These are phyloP conservation scores for Dujonia santamariae DNA, from an alignment of 1,139 yeast genomes.

Conservation along the genomic window DNA sequence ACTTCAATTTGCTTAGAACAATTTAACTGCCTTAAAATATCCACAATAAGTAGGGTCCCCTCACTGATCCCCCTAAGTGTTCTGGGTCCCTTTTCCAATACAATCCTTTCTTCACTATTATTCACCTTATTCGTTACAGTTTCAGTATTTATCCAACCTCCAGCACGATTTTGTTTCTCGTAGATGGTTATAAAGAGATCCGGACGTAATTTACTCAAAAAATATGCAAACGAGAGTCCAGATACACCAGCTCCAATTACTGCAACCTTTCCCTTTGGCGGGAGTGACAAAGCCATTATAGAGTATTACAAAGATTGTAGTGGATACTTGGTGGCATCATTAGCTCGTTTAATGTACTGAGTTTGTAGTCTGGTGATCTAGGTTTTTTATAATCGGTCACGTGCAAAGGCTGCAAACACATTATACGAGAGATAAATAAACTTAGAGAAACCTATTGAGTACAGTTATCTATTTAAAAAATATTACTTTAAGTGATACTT, in stretches of 20 bases:
- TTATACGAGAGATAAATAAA: no score
- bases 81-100: conserved; percentile 72
- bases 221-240: conserved; percentile 78
- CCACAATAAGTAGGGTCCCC: conserved; percentile 61
- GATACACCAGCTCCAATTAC: conserved; percentile 88
- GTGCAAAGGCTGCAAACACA: no score
- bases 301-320: no score
- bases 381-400: no score
- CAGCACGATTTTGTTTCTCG: conserved; percentile 55
- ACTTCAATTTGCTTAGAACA: conserved; percentile 43
- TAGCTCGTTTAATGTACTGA: no score
- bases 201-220: conserved; percentile 65
- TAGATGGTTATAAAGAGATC: conserved; percentile 63
- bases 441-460: no score
- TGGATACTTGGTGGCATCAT: no score
- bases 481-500: no score
- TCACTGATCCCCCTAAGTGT: conserved; percentile 69
- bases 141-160: conserved; percentile 77
- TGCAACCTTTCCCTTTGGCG: conserved; percentile 47
- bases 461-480: no score
- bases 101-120: conserved; percentile 15
- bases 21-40: conserved; percentile 48
- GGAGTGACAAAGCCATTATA: conserved; percentile 7
- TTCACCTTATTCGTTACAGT: conserved; percentile 12
- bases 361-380: neutral